These are phyloP conservation scores for Talinum fruticosum DNA, from an alignment of 148 eudicot genomes.

Conservation along the genomic window DNA sequence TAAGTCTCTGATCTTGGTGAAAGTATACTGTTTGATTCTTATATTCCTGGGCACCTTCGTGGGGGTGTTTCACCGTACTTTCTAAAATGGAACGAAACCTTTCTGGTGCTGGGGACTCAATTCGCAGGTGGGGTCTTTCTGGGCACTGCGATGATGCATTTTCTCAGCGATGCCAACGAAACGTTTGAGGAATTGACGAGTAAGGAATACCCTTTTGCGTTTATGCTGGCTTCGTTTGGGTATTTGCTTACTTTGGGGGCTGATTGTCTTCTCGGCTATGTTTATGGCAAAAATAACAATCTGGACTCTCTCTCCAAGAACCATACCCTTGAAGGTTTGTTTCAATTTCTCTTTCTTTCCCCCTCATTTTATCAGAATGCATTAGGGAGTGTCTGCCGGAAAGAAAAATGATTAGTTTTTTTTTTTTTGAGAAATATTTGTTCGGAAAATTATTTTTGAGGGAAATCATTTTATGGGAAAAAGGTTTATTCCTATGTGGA, in stretches of 20 bases:
- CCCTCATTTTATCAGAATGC: too few species aligned
- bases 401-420: too few species aligned
- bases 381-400: too few species aligned
- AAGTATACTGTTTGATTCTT: slow-evolving; percentile 52
- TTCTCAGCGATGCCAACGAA: slow-evolving; percentile 57
- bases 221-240: slow-evolving; percentile 61
- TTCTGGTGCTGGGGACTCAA: slow-evolving; percentile 57
- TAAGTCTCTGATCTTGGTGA: slow-evolving; percentile 41
- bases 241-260: slow-evolving; percentile 63
- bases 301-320: slow-evolving; percentile 15
- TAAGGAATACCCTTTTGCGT: slow-evolving; percentile 58
- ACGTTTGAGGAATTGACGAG: slow-evolving; percentile 54
- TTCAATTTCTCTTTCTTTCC: not conserved
- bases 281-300: slow-evolving; percentile 29
- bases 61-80: slow-evolving; percentile 65
- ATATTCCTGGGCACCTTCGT: slow-evolving; percentile 48
- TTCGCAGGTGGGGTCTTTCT: slow-evolving; percentile 68
- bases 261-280: slow-evolving; percentile 38
- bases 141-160: slow-evolving; percentile 71
- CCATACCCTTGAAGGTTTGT: slow-evolving; percentile 50
- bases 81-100: slow-evolving; percentile 60
- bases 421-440: too few species aligned
- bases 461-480: too few species aligned
- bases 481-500: too few species aligned
- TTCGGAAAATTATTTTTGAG: too few species aligned